These are phyloP conservation scores for Aspergillus wentii DNA, from an alignment of 495 filamentous ascomycete genomes.

Conservation along the genomic window DNA sequence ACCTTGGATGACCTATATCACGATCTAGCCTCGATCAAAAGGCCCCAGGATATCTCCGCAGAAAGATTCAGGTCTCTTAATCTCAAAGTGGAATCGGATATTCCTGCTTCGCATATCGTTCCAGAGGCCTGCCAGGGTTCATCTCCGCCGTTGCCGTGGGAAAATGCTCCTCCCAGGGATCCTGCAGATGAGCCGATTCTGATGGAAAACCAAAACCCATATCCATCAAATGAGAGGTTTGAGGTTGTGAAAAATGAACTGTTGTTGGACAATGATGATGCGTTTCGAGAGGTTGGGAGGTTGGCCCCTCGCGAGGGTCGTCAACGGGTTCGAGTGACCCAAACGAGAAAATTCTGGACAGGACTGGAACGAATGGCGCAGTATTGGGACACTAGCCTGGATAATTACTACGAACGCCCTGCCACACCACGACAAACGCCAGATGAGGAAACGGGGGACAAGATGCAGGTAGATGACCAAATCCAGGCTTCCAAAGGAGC, in stretches of 20 bases:
- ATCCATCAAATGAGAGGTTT: slow-evolving; percentile 44
- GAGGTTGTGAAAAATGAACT: slow-evolving; percentile 47
- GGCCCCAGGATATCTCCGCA: slow-evolving; percentile 45
- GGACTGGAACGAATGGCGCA: slow-evolving; percentile 53
- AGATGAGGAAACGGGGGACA: slow-evolving; percentile 10
- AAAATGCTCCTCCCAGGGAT: slow-evolving; percentile 17
- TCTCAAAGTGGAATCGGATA: slow-evolving; percentile 37
- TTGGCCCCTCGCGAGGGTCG: slow-evolving; percentile 35
- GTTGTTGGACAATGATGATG: slow-evolving; percentile 50
- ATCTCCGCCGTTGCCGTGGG: slow-evolving; percentile 46
- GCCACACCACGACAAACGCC: slow-evolving; percentile 20
- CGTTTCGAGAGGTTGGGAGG: slow-evolving; percentile 47
- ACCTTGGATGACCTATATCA: slow-evolving; percentile 29
- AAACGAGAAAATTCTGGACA: slow-evolving; percentile 58
- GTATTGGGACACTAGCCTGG: slow-evolving; percentile 60
- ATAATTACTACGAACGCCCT: slow-evolving; percentile 47
- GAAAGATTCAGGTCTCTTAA: slow-evolving; percentile 51
- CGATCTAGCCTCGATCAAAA: slow-evolving; percentile 45
- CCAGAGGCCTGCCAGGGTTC: slow-evolving; percentile 30
- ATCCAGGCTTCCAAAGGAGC: neutral
- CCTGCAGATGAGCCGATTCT: slow-evolving; percentile 11
- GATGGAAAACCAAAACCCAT: slow-evolving; percentile 48
- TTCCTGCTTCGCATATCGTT: slow-evolving; percentile 41
- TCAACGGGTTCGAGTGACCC: slow-evolving; percentile 41
- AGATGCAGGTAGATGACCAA: slow-evolving; percentile 21